Base-by-base conservation (phyloP, 208 protist species). In the Leishmania guyanensis region DNA sequence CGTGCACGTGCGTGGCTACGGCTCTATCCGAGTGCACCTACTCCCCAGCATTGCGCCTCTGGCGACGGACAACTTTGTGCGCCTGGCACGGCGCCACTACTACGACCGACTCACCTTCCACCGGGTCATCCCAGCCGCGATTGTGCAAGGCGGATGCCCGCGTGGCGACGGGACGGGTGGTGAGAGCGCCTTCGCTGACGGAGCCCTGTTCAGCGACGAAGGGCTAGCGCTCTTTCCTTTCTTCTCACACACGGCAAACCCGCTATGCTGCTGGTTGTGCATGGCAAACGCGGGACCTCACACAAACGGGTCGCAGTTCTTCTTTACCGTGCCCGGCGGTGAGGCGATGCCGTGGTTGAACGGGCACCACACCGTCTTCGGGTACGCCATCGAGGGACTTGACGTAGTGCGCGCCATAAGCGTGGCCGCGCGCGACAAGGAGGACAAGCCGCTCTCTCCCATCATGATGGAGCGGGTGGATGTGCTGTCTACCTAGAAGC, bases 1-100 rank as follows among this genome's bases (percentile, higher is more conserved):
- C 46, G 76, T 88, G n/a, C 86, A 90, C 72, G 83, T 95, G 29
- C 81, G 84, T 48, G 78, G 79, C 56, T 93, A 91, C 85, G 90
- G 91, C 78, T 88, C 78, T 17, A 78, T 96, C 51, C 85, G 72
- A n/a, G 68, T 99, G 10, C 77, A 93, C 76, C 92, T 99, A 17
- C 98, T 98, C 81, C 93, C 97, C 29, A 77, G 91, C 14, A 90
- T 99, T 71, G 84, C 86, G 22, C 98, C 99, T 10, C 97, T 98
- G 50, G 97, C 99, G 4, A 94, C 98, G 1, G 94, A 99, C 72
- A 99, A 99, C 94, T 99, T 99, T 90, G 86, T 89, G 62, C 91
- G 87, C 20, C 95, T 99, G 53, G 78, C 89, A 4, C 72, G 82
- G 26, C 92, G 92, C 78, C 91, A 86, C 6, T 99, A 99, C 87